Evolutionary conservation across 306 rosid species (phyloP).

Genomic region (Gastrolobium bilobum): DNA sequence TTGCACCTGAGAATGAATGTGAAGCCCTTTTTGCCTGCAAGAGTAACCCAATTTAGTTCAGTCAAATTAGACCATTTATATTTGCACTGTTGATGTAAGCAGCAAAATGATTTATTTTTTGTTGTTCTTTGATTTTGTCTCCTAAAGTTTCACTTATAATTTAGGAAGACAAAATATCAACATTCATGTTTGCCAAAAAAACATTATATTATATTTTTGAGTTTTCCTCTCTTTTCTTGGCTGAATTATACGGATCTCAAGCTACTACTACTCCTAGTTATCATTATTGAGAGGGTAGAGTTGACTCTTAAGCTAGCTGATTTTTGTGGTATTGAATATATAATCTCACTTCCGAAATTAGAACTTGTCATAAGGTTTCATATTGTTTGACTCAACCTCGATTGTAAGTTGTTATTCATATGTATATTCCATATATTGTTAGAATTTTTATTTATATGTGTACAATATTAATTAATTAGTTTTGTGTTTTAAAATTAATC

Average conservation of each 20-base stretch:
- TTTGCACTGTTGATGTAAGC: not conserved
- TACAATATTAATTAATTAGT: no score
- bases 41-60: not conserved
- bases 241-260: not conserved
- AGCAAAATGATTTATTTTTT: not conserved
- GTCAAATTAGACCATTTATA: not conserved
- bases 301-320: not conserved
- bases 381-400: not conserved
- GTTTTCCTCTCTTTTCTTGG: not conserved
- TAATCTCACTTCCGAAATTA: not conserved
- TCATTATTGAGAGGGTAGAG: not conserved
- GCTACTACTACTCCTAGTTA: not conserved
- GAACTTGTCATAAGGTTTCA: not conserved
- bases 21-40: constrained; percentile 52
- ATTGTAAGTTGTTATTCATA: not conserved
- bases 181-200: not conserved
- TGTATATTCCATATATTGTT: not conserved
- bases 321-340: not conserved
- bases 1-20: constrained; percentile 28
- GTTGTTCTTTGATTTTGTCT: not conserved
- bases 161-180: not conserved
- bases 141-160: not conserved
- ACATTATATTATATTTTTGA: not conserved
- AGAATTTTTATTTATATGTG: no score
- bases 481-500: no score